A percentile compares a stretch with the other conserved stretches of the same genome.
phyloP scores from a whole-genome alignment of 1,284 basidiomycete genomes.

The Ceratobasidium sp. region DNA sequence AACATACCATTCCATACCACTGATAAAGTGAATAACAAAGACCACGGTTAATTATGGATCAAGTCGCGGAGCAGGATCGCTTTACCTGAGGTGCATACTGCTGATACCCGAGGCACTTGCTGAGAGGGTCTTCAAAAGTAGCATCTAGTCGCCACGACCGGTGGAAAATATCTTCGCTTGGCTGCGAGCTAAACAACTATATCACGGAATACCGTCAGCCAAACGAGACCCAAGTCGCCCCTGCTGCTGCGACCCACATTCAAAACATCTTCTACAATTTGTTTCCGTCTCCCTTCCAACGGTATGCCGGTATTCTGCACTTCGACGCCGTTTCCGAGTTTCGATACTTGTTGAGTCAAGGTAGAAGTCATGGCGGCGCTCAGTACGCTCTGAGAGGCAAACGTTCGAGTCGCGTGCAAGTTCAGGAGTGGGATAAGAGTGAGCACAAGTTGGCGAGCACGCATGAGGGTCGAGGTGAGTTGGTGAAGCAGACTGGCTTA shows the following conservation, averaged over 20 bases:
- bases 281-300: constrained; percentile 57
- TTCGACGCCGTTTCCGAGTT: constrained; percentile 33
- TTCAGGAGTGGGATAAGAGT: constrained; percentile 34
- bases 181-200: constrained; percentile 69
- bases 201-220: not conserved
- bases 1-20: constrained; percentile 73
- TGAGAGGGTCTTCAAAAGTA: constrained; percentile 71
- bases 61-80: not conserved
- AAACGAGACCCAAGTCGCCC: not conserved
- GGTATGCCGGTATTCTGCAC: constrained; percentile 41
- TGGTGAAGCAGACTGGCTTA: not conserved
- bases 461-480: constrained; percentile 13
- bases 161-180: constrained; percentile 69
- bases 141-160: constrained; percentile 72
- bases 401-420: constrained; percentile 26
- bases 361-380: not conserved
- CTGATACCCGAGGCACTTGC: constrained; percentile 65
- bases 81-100: constrained; percentile 70
- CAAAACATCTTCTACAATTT: constrained; percentile 67
- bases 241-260: constrained; percentile 57
- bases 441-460: constrained; percentile 23
- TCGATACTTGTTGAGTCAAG: constrained; percentile 9
- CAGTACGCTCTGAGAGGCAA: constrained; percentile 31
- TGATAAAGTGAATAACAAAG: constrained; percentile 53
- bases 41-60: not conserved